Evolutionary conservation across 2,329 filamentous ascomycete species (phyloP), one percentile per base, ranked within the genome.

Genomic region (Arthrobotrys sinensis): DNA sequence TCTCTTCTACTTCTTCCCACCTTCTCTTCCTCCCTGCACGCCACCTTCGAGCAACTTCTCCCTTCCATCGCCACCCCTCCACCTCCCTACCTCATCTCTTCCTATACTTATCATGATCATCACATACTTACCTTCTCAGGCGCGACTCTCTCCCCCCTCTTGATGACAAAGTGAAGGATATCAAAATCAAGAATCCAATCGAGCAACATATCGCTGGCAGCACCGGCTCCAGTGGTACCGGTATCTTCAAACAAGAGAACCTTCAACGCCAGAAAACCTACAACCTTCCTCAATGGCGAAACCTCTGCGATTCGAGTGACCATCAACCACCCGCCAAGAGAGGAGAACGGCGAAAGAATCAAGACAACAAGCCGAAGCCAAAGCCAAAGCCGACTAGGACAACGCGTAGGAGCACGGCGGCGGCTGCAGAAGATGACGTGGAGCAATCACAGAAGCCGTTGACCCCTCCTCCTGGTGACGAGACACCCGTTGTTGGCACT

Each of bases 181-280:
- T 99, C 84, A 91, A 91, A 83, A 94, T 99, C 82, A 95, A 95
- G 85, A 96, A 99, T 81, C 96, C 96, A 2, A 98, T 99, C 84
- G 97, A 94, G 83, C 96, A 99, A 85, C 96, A 99, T 82, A 99
- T 99, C 82, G 95, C 96, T 87, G 96, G 96, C 48, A 93, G 93
- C 64, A 93, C 95, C 83, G 55, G 55, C 19, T 40, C 55, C 12
- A 60, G 36, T 16, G 55, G 55, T 14, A 60, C 55, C 3, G 96
- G 96, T 71, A 96, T 93, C 71, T 99, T 97, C 84, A 95, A 95
- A 40, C 96, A 99, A 84, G 93, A 96, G 83, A 99, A 99, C 83
- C 94, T 99, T 76, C 91, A 98, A 82, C 96, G 97, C 85, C 93
- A 96, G 84, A 90, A 96, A 83, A 94, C 94, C 12, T 99, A 99